phyloP scores from a whole-genome alignment of 1,139 yeast genomes.

The Hyphopichia burtonii region DNA sequence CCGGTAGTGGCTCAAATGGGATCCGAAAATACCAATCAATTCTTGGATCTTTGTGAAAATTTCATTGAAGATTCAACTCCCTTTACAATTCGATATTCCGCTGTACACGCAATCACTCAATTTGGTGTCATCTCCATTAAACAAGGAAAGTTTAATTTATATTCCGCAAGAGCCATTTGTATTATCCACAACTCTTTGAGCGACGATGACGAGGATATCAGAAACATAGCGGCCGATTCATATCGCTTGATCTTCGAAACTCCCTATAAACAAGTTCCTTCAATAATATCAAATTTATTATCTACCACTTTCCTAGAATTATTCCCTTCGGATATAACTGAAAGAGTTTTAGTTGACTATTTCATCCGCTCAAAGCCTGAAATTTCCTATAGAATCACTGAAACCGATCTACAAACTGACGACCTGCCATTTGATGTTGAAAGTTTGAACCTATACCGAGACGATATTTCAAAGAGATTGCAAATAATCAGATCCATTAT shows the following conservation, averaged over 20 bases:
- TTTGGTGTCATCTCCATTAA: conserved; percentile 8
- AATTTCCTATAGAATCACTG: conserved; percentile 3
- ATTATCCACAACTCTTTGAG: conserved; percentile 40
- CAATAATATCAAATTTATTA: neutral
- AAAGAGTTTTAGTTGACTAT: conserved; percentile 3
- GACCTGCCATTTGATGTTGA: conserved; percentile 30
- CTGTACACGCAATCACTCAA: conserved; percentile 44
- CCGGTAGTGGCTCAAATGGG: conserved; percentile 26
- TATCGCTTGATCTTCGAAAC: conserved; percentile 22
- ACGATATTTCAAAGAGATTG: conserved; percentile 13
- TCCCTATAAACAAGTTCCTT: conserved; percentile 6
- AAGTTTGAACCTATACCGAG: conserved; percentile 26
- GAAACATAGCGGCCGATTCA: conserved; percentile 35
- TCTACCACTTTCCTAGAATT: neutral
- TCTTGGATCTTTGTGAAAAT: conserved; percentile 27
- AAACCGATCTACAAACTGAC: neutral
- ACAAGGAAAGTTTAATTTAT: conserved; percentile 1
- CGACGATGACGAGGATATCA: conserved; percentile 61
- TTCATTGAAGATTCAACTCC: conserved; percentile 45
- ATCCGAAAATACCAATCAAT: conserved; percentile 10
- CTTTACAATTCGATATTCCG: conserved; percentile 45
- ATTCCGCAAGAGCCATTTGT: conserved; percentile 13
- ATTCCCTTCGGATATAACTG: neutral
- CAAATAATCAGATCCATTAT: conserved; percentile 2
- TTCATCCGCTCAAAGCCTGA: conserved; percentile 4